These are phyloP conservation scores for Guadua angustifolia DNA, from an alignment of 176 grass and related monocot genomes.

Conservation along the genomic window DNA sequence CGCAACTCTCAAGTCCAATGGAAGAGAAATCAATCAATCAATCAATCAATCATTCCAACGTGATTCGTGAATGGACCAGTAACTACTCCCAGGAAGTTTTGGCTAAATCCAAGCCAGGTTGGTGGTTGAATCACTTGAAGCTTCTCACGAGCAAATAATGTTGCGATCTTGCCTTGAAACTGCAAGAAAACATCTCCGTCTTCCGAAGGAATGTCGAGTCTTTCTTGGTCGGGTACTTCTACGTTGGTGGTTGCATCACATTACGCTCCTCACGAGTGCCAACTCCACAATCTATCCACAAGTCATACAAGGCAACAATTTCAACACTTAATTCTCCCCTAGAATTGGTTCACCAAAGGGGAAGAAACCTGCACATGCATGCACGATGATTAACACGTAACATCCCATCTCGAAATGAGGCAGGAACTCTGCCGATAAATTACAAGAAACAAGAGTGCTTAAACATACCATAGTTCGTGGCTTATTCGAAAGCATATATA, in stretches of 20 bases:
- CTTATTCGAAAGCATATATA: too few species aligned
- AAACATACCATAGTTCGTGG: too few species aligned
- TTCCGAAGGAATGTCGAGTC: not conserved
- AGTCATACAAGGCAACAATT: not conserved
- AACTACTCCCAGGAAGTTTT: not conserved
- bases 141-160: constrained; percentile 36
- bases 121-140: constrained; percentile 35
- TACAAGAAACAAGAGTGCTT: not conserved
- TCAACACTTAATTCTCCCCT: not conserved
- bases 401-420: not conserved
- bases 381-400: not conserved
- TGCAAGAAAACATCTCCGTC: not conserved
- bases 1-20: not conserved
- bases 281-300: not conserved
- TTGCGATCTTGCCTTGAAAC: not conserved
- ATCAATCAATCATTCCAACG: not conserved
- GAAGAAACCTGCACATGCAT: not conserved
- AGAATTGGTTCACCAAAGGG: not conserved
- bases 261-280: constrained; percentile 39
- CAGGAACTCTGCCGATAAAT: not conserved
- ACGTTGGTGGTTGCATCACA: constrained; percentile 30
- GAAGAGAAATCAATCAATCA: not conserved
- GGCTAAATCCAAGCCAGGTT: not conserved
- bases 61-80: not conserved
- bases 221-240: not conserved